Conservation (phyloP, 768 basidiomycete species). For the Calocybe indica region DNA sequence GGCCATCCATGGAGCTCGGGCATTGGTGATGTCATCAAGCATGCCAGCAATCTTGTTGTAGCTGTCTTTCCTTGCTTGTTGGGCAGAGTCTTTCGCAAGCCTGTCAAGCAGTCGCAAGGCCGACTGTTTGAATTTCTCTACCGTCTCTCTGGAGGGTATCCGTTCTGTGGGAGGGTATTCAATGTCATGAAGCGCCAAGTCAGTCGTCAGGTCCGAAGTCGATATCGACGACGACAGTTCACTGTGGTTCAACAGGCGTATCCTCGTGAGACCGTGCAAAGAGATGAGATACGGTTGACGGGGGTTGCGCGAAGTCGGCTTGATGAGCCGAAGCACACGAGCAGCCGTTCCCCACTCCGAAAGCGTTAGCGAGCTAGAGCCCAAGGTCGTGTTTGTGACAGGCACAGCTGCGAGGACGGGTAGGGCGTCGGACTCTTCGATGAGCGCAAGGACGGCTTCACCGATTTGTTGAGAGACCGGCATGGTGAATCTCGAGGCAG, state of each 20-base stretch:
- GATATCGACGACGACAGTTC: constrained; percentile 14
- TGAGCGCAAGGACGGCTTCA: constrained; percentile 58
- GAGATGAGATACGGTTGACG: constrained; percentile 63
- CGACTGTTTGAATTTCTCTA: constrained; percentile 64
- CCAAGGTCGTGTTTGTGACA: constrained; percentile 23
- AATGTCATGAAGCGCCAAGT: constrained; percentile 35
- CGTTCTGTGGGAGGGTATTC: constrained; percentile 41
- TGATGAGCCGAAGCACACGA: constrained; percentile 63
- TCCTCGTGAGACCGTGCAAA: constrained; percentile 64
- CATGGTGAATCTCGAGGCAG: constrained; percentile 63
- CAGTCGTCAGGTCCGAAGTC: constrained; percentile 19
- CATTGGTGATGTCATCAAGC: constrained; percentile 65
- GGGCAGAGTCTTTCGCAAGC: constrained; percentile 43
- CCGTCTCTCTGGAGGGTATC: constrained; percentile 45
- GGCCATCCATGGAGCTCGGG: constrained; percentile 66
- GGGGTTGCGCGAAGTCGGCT: constrained; percentile 48
- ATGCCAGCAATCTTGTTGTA: constrained; percentile 65
- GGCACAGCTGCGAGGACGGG: constrained; percentile 69
- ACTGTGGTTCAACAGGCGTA: constrained; percentile 44
- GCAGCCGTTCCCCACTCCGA: constrained; percentile 66
- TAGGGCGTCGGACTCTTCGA: constrained; percentile 64
- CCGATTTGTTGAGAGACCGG: constrained; percentile 58
- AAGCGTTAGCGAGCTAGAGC: constrained; percentile 16
- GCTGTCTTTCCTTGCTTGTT: constrained; percentile 53
- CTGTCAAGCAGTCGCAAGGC: constrained; percentile 65